Evolutionary conservation across 2,329 filamentous ascomycete species (phyloP).

Genomic region (Alternaria triticimaculans): DNA sequence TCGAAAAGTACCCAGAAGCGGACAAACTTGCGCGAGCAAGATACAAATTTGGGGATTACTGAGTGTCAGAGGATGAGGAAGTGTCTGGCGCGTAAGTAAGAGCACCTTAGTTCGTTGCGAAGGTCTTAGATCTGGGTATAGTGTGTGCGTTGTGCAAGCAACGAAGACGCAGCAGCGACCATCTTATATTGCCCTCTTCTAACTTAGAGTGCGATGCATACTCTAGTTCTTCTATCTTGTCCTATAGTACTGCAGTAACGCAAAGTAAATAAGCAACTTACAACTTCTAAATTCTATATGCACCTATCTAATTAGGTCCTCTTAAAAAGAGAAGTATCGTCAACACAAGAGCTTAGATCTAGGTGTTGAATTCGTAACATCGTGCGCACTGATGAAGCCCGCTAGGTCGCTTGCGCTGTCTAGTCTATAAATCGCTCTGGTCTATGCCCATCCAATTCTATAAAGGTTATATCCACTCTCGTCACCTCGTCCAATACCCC

Average conservation of each 20-base stretch:
- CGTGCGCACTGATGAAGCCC: not conserved
- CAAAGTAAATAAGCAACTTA: too few relatives aligned
- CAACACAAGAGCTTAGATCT: too few relatives aligned
- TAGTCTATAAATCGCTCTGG: not conserved
- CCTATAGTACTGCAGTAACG: too few relatives aligned
- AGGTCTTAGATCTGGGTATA: not conserved
- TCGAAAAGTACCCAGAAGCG: not conserved
- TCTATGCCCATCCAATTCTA: constrained; percentile 40
- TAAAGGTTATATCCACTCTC: constrained; percentile 45
- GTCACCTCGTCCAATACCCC: constrained; percentile 43
- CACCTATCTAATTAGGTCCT: too few relatives aligned
- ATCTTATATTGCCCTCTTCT: too few relatives aligned
- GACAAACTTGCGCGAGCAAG: not conserved
- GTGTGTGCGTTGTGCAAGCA: too few relatives aligned
- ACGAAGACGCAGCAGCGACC: too few relatives aligned
- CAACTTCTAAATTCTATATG: too few relatives aligned
- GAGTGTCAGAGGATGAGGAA: not conserved
- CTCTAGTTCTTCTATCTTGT: too few relatives aligned
- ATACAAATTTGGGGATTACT: not conserved
- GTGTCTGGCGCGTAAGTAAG: not conserved
- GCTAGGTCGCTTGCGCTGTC: not conserved
- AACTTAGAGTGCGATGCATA: too few relatives aligned
- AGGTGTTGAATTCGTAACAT: not conserved
- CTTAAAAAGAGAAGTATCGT: too few relatives aligned
- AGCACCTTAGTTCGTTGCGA: not conserved